Percentiles rank a stretch among this genome's conserved stretches.
These are phyloP conservation scores for Dactylellina sp. DNA, from an alignment of 2,329 filamentous ascomycete genomes.

Conservation along the genomic window DNA sequence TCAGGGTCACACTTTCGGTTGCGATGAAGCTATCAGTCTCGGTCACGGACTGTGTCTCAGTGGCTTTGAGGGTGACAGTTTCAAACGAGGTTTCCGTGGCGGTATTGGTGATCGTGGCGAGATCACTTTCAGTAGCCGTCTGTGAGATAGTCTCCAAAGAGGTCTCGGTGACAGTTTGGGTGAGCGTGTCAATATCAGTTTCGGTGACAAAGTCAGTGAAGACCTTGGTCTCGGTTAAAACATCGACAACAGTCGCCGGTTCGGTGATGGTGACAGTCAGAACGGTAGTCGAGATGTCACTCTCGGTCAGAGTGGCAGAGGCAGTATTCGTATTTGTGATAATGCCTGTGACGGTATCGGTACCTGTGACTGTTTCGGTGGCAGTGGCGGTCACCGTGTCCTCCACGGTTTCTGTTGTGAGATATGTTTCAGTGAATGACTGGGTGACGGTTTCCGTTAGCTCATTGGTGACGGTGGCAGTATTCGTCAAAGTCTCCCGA, in stretches of 20 bases:
- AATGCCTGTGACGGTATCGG: constrained; percentile 8
- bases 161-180: constrained; percentile 7
- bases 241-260: neutral
- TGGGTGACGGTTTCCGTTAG: neutral
- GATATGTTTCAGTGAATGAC: constrained; percentile 19
- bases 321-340: constrained; percentile 22
- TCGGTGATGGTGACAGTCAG: constrained; percentile 15
- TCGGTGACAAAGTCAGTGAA: constrained; percentile 15
- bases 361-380: no score
- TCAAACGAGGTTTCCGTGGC: constrained; percentile 10
- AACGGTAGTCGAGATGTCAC: constrained; percentile 21
- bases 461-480: constrained; percentile 12
- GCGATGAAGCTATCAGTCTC: constrained; percentile 18
- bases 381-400: constrained; percentile 25
- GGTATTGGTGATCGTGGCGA: constrained; percentile 16
- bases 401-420: neutral
- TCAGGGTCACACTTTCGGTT: constrained; percentile 16
- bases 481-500: constrained; percentile 6
- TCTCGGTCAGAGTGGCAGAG: constrained; percentile 1
- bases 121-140: constrained; percentile 1
- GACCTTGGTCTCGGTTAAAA: constrained; percentile 8
- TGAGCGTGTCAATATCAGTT: constrained; percentile 4
- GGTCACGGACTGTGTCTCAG: constrained; percentile 10
- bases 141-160: constrained; percentile 1
- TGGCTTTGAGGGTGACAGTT: constrained; percentile 14